Evolutionary conservation across 257 asterid genomes (phyloP), one percentile per base, ranked within the genome.

Genomic region (Thymus quinquecostatus): DNA sequence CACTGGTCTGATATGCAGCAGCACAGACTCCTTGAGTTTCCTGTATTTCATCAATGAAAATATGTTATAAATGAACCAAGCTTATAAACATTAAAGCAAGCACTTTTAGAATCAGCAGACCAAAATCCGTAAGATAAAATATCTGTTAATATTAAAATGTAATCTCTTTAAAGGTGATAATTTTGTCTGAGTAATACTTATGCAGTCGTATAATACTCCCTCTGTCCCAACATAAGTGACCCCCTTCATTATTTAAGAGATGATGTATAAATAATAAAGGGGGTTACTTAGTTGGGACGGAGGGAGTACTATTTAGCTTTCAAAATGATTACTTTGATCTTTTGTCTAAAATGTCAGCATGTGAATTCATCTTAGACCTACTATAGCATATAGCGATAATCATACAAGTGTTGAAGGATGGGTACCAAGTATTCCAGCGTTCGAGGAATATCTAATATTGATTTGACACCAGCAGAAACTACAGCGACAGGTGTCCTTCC

Each of bases 11-110:
- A 77, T 95, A 95, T 49, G 96, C 95, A 44, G 92, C 92, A 77
- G 86, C 96, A 83, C 97, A 88, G 69, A 91, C 97, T 80, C 97
- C 96, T 71, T 91, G 95, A 59, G 99, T 95, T 87, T 95, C 99
- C 99, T 94, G 86, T 48, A 82, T 76, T 11, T 64, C 54, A 71
- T 58, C 33, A 71, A 62, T 66, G 57, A 49, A 59, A 29, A 45
- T 29, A 64, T 14, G 62, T 61, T 48, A 48, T 33, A 5, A 0
- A 57, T 41, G 29, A 65, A 30, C 50, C n/a, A 2, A 51, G 43
- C 14, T 8, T 44, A 49, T 47, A 43, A 49, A 21, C 21, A 21
- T 21, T 21, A 21, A 21, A 21, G 21, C 53, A 44, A 30, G 11
- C 14, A 64, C 11, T 12, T 28, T 38, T 10, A 64, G 3, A 27